These are phyloP conservation scores for Globisporangium polare DNA, from an alignment of 352 stramenopile genomes.

Conservation along the genomic window DNA sequence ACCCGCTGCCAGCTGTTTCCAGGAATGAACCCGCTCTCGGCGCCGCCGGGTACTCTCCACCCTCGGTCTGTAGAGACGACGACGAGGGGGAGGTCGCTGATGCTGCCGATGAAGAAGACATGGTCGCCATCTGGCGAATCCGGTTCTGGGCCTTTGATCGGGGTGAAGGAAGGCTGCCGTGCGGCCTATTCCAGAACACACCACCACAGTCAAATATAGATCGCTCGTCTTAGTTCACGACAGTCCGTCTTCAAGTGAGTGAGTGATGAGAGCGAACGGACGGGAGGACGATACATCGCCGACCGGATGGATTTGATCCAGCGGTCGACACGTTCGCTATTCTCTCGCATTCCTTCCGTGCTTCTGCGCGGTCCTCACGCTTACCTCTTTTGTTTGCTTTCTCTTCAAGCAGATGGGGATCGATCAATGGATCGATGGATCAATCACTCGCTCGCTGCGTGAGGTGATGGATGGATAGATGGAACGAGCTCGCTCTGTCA, in stretches of 20 bases:
- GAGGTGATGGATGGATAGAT: slow-evolving; percentile 1
- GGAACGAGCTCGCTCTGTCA: not conserved
- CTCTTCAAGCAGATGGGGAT: slow-evolving; percentile 13
- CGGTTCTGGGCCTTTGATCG: slow-evolving; percentile 11
- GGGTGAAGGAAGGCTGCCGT: not conserved
- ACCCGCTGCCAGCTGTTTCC: slow-evolving; percentile 17
- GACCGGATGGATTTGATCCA: slow-evolving; percentile 15
- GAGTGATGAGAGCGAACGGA: not conserved
- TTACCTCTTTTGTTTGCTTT: slow-evolving; percentile 1
- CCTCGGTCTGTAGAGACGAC: slow-evolving; percentile 7
- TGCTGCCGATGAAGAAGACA: slow-evolving; percentile 11
- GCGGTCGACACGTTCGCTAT: slow-evolving; percentile 3
- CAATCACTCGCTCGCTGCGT: slow-evolving; percentile 12
- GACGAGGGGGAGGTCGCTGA: slow-evolving; percentile 4
- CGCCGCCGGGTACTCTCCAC: slow-evolving; percentile 4
- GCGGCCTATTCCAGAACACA: slow-evolving; percentile 4
- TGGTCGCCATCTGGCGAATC: slow-evolving; percentile 20
- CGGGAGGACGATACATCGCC: not conserved
- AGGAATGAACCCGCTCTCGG: slow-evolving; percentile 19
- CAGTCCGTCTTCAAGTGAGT: not conserved
- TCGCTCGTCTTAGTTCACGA: not conserved
- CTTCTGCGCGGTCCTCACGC: not conserved
- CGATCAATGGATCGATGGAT: slow-evolving; percentile 22
- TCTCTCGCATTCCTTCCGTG: not conserved
- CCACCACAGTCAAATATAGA: slow-evolving; percentile 4